A percentile compares a stretch with the other conserved stretches of the same genome.
These are phyloP conservation scores for Penicillium silybi DNA, from an alignment of 495 filamentous ascomycete genomes.

Conservation along the genomic window DNA sequence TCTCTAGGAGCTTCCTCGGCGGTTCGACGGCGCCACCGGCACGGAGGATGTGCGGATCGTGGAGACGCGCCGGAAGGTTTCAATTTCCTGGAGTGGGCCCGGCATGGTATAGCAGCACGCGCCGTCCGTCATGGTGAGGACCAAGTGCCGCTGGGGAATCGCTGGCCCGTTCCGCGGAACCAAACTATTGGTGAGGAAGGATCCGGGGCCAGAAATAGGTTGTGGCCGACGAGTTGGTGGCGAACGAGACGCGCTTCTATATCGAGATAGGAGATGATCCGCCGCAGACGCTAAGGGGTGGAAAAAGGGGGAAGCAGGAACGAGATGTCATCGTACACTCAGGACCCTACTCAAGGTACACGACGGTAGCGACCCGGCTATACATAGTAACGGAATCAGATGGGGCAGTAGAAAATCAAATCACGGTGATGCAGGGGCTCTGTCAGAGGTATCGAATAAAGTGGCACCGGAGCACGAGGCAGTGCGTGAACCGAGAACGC, in stretches of 20 bases:
- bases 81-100: constrained; percentile 22
- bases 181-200: constrained; percentile 6
- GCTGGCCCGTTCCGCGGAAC: constrained; percentile 15
- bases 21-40: constrained; percentile 18
- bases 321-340: too few species aligned
- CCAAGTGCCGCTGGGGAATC: constrained; percentile 10
- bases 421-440: neutral
- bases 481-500: constrained; percentile 12
- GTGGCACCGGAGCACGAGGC: constrained; percentile 19
- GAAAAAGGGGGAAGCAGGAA: neutral
- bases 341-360: too few species aligned
- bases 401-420: neutral
- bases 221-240: neutral
- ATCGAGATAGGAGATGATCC: neutral
- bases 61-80: constrained; percentile 17
- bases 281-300: neutral
- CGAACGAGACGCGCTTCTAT: neutral
- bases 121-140: constrained; percentile 16
- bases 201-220: neutral
- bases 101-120: constrained; percentile 16
- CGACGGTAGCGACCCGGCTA: too few species aligned
- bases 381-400: too few species aligned
- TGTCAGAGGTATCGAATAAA: constrained; percentile 3
- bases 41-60: constrained; percentile 27
- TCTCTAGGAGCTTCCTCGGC: neutral